A percentile compares a stretch with the other conserved stretches of the same genome.
Conservation (phyloP, 805 yeast species). For the Starmerella bacillaris region DNA sequence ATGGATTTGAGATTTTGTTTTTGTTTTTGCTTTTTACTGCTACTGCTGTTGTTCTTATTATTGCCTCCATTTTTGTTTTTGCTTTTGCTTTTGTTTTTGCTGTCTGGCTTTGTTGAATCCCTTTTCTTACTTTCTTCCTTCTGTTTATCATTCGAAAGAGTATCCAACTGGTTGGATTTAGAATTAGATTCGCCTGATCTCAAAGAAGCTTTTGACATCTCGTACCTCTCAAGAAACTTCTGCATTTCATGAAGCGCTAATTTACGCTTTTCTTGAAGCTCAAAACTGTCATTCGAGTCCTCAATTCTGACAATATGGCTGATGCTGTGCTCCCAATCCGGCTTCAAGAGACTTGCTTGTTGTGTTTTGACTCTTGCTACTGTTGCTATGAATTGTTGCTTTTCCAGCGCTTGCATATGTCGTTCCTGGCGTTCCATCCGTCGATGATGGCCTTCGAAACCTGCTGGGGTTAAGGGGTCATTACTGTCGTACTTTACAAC, state of each 20-base stretch:
- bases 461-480: conserved; percentile 31
- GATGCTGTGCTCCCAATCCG: conserved; percentile 34
- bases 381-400: conserved; percentile 35
- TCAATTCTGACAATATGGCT: conserved; percentile 34
- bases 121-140: too few relatives aligned
- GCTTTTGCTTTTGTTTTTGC: neutral
- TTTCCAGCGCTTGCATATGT: conserved; percentile 38
- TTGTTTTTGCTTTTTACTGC: neutral
- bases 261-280: conserved; percentile 33
- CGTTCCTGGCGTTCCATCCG: conserved; percentile 49
- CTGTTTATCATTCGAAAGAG: too few relatives aligned
- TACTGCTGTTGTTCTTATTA: neutral
- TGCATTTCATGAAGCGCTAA: conserved; percentile 34
- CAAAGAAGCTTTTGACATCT: conserved; percentile 2
- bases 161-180: too few relatives aligned
- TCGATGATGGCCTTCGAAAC: conserved; percentile 33
- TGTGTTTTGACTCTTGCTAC: conserved; percentile 32
- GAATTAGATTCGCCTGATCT: neutral
- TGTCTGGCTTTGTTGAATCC: neutral
- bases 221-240: conserved; percentile 19
- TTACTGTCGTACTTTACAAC: neutral
- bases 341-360: conserved; percentile 28
- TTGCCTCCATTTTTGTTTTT: neutral
- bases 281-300: conserved; percentile 32
- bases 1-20: neutral